Base-by-base conservation (phyloP, 2,329 filamentous ascomycete genomes). In the Pseudogymnoascus sp. region DNA sequence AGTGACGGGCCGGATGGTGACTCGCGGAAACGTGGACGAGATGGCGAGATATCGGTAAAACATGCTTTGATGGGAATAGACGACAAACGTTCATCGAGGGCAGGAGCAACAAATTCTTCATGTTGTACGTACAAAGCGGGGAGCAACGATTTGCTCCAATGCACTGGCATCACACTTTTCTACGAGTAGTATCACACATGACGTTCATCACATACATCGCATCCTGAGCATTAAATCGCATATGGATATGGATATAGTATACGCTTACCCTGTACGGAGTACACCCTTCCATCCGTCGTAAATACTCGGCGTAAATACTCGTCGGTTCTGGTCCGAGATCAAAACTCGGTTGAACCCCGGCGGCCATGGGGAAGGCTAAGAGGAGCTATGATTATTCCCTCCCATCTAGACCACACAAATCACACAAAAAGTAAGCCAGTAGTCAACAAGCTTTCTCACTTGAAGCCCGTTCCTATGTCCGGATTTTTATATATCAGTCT, bases 321-420 rank as follows among this genome's bases (percentile, higher is more conserved):
- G 26, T 57, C 51, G 51, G 51, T 57, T 57, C 10, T 57, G 51
- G 51, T 57, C 51, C 51, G 51, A 57, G 31, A 34, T 34, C 31
- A 34, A 34, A 34, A 34, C 31, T 57, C 51, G 51, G 51, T 34
- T 57, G 51, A 57, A 34, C 29, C 10, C 29, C 29, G 51, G 51
- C 26, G 10, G n/a, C n/a, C 5, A 34, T 57, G 26, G 10, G 10
- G 4, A 57, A 34, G 51, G n/a, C 51, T 21, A 57, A 34, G 51
- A 57, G 51, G 29, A 57, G n/a, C 51, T 57, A 57, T 57, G 51
- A 57, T 11, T 34, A 34, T 18, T 34, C 29, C 29, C 16, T 57
- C 8, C 51, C 51, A 57, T 21, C 51, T 34, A 57, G 51, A 57
- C 51, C 51, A 57, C 51, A 34, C n/a, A 57, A 31, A 57, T 57